These are phyloP conservation scores for Daldinia eschscholtzii DNA, from an alignment of 2,329 filamentous ascomycete species.

Conservation along the genomic window DNA sequence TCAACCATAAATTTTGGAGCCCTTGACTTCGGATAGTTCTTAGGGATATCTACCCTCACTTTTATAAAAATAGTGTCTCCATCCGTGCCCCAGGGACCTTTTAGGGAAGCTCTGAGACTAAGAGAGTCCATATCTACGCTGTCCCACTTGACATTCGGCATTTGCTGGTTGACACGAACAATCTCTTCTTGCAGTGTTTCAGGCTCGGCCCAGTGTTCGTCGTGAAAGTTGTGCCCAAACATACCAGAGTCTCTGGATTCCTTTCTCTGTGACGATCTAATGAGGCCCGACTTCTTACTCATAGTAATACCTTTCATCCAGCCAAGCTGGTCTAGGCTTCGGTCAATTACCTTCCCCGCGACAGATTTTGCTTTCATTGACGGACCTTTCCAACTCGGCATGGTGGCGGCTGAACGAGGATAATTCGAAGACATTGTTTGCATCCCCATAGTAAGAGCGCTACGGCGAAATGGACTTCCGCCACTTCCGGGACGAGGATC, in stretches of 20 bases:
- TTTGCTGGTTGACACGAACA: conserved; percentile 70
- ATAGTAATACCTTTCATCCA: conserved; percentile 79
- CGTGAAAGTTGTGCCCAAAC: conserved; percentile 64
- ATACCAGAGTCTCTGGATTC: conserved; percentile 66
- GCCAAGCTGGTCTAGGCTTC: conserved; percentile 69
- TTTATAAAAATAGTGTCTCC: conserved; percentile 71
- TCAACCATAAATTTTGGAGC: conserved; percentile 71
- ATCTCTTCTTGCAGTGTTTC: conserved; percentile 75
- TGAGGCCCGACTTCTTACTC: conserved; percentile 62
- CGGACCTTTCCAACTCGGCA: conserved; percentile 65
- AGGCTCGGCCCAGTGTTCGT: conserved; percentile 70
- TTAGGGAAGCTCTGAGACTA: conserved; percentile 70
- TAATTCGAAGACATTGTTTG: conserved; percentile 59
- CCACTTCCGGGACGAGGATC: conserved; percentile 65
- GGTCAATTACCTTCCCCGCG: conserved; percentile 58
- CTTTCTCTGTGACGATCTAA: conserved; percentile 61
- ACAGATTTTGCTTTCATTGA: conserved; percentile 70
- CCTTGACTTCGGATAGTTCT: conserved; percentile 68
- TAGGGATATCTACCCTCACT: conserved; percentile 70
- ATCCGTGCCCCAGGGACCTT: conserved; percentile 72
- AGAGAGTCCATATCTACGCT: conserved; percentile 73
- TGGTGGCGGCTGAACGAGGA: conserved; percentile 50
- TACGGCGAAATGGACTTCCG: conserved; percentile 58
- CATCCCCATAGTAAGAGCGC: conserved; percentile 60
- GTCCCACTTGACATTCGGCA: conserved; percentile 74